Percentiles rank a stretch among this genome's conserved stretches.
Evolutionary conservation across 176 grass and related monocot genomes (phyloP).

Genomic region (Juncus effusus): DNA sequence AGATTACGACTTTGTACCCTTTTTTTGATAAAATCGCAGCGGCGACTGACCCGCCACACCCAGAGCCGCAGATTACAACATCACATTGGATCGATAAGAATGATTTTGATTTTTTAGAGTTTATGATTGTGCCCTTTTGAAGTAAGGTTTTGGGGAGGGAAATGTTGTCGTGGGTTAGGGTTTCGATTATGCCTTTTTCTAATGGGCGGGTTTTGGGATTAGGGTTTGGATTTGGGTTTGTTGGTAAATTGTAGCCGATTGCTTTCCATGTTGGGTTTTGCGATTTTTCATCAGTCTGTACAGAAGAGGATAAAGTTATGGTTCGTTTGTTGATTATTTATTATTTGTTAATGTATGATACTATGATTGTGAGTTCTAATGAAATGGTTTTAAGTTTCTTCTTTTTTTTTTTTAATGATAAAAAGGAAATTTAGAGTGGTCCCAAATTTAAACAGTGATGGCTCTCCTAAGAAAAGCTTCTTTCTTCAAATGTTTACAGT

Average conservation of each 20-base stretch:
- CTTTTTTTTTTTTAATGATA: too few species aligned
- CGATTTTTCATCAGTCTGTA: conserved; percentile 63
- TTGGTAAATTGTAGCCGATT: conserved; percentile 56
- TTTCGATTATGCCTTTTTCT: conserved; percentile 71
- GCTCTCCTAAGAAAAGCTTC: too few species aligned
- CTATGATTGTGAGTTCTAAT: too few species aligned
- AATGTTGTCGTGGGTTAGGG: conserved; percentile 37
- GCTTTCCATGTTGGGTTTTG: conserved; percentile 70
- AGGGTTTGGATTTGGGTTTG: background rate
- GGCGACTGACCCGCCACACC: conserved; percentile 74
- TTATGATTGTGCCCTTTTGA: conserved; percentile 38
- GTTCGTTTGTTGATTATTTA: too few species aligned
- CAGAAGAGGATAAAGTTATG: background rate
- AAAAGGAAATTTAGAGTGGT: background rate
- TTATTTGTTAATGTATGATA: too few species aligned
- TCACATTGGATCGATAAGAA: conserved; percentile 55
- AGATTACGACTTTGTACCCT: conserved; percentile 69
- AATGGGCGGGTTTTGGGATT: conserved; percentile 45
- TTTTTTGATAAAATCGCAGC: conserved; percentile 66
- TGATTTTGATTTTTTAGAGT: conserved; percentile 14
- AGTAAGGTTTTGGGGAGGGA: conserved; percentile 39
- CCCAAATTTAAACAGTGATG: too few species aligned
- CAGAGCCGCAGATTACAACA: conserved; percentile 65
- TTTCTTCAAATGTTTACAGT: too few species aligned
- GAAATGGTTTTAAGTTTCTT: background rate